These are phyloP conservation scores for Trichophyton simii DNA, from an alignment of 2,329 filamentous ascomycete genomes.

Conservation along the genomic window DNA sequence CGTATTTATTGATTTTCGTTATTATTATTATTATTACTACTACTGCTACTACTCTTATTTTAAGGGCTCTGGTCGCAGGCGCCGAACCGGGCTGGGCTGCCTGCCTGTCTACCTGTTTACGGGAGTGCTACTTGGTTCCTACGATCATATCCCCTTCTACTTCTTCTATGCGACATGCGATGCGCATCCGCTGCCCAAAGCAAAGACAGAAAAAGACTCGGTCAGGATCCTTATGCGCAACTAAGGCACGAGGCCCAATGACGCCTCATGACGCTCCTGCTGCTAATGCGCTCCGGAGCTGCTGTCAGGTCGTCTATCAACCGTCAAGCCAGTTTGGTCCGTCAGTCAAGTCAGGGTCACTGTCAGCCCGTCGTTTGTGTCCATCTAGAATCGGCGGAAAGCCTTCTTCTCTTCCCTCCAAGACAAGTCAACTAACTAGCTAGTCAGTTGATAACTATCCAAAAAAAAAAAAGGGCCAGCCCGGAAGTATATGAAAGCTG, in stretches of 20 bases:
- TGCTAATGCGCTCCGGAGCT: neutral
- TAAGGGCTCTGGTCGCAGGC: too few relatives aligned
- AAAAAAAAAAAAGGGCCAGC: neutral
- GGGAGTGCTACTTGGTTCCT: too few relatives aligned
- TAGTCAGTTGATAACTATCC: neutral
- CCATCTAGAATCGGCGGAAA: constrained; percentile 2
- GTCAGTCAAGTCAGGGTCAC: too few relatives aligned
- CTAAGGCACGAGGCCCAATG: neutral
- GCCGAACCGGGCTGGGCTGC: too few relatives aligned
- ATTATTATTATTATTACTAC: neutral
- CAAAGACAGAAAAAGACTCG: neutral
- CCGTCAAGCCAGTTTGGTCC: neutral
- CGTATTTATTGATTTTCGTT: neutral
- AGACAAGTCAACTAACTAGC: neutral
- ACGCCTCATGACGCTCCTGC: neutral
- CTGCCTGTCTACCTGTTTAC: too few relatives aligned
- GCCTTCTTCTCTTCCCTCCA: neutral
- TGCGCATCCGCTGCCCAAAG: neutral
- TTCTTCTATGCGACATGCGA: neutral
- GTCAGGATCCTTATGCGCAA: neutral
- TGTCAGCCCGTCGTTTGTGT: neutral
- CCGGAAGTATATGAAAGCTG: neutral
- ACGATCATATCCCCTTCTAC: neutral
- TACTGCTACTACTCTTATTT: too few relatives aligned
- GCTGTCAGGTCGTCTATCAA: neutral